Percentiles rank a stretch among this genome's conserved stretches.
Evolutionary conservation across 768 basidiomycete species (phyloP).

Genomic region (Leccinum fibrillosum): DNA sequence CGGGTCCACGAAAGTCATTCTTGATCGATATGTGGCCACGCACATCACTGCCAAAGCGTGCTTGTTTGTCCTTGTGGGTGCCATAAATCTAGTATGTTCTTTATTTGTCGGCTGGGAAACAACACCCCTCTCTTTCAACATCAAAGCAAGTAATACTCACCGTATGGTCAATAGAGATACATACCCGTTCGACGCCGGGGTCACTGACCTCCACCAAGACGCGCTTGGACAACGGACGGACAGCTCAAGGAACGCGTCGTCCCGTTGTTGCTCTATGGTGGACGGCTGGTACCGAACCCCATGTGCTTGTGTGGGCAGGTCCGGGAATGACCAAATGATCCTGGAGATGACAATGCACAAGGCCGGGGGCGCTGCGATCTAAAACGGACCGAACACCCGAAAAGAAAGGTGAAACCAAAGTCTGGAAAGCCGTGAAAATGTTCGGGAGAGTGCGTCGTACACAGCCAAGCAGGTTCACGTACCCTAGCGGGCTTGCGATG

Average conservation of each 20-base stretch:
- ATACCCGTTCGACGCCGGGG: neutral
- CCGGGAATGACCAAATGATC: neutral
- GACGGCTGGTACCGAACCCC: neutral
- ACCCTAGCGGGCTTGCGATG: neutral
- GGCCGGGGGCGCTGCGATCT: neutral
- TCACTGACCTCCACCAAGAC: neutral
- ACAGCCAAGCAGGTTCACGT: constrained; percentile 4
- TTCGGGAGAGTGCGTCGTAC: no score
- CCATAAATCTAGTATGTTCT: constrained; percentile 18
- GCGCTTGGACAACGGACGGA: neutral
- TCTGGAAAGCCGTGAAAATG: no score
- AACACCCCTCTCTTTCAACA: constrained; percentile 1
- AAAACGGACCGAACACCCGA: neutral
- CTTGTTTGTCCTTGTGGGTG: constrained; percentile 49
- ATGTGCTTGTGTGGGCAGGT: neutral
- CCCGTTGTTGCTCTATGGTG: constrained; percentile 1
- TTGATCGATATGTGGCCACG: constrained; percentile 29
- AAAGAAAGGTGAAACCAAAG: neutral
- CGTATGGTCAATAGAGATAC: neutral
- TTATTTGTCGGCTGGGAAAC: constrained; percentile 33
- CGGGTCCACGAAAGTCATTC: constrained; percentile 31
- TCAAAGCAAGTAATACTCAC: constrained; percentile 2
- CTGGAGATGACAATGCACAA: neutral
- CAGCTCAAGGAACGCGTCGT: neutral
- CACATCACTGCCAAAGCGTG: constrained; percentile 29